These are phyloP conservation scores for Penicillium dipodomyicola DNA, from an alignment of 495 filamentous ascomycete genomes.

Conservation along the genomic window DNA sequence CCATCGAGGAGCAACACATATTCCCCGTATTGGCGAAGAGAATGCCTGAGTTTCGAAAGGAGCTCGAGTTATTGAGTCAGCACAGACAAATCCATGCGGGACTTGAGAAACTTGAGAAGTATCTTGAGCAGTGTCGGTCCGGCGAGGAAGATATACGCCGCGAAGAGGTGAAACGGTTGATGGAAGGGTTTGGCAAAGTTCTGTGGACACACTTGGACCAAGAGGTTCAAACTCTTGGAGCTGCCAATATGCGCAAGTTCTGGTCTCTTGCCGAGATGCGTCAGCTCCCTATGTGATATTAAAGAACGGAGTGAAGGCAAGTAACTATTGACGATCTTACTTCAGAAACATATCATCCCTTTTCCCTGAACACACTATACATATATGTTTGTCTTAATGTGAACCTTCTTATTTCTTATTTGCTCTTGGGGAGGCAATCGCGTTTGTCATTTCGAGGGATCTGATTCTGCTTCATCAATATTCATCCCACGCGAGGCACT, in stretches of 20 bases:
- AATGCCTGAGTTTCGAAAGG: slow-evolving; percentile 77
- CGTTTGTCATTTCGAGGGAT: background rate
- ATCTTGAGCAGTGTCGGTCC: slow-evolving; percentile 60
- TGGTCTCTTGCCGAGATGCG: slow-evolving; percentile 78
- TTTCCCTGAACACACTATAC: background rate
- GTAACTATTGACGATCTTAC: background rate
- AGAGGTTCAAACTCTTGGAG: slow-evolving; percentile 66
- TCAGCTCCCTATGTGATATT: slow-evolving; percentile 61
- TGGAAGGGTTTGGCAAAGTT: slow-evolving; percentile 66
- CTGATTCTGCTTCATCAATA: background rate
- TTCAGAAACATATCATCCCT: background rate
- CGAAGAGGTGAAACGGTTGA: slow-evolving; percentile 62
- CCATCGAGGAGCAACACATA: slow-evolving; percentile 79
- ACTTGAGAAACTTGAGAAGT: slow-evolving; percentile 68
- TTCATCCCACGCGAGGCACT: background rate
- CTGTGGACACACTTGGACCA: slow-evolving; percentile 72
- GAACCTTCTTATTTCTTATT: background rate
- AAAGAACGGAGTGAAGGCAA: background rate
- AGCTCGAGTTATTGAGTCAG: slow-evolving; percentile 68
- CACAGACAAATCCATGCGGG: slow-evolving; percentile 80
- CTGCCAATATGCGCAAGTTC: slow-evolving; percentile 85
- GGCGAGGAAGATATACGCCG: slow-evolving; percentile 70
- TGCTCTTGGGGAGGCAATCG: background rate
- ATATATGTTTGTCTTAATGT: background rate
- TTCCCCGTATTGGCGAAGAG: slow-evolving; percentile 73